Evolutionary conservation across 345 rosid genomes (phyloP).

Genomic region (Brassica incana): DNA sequence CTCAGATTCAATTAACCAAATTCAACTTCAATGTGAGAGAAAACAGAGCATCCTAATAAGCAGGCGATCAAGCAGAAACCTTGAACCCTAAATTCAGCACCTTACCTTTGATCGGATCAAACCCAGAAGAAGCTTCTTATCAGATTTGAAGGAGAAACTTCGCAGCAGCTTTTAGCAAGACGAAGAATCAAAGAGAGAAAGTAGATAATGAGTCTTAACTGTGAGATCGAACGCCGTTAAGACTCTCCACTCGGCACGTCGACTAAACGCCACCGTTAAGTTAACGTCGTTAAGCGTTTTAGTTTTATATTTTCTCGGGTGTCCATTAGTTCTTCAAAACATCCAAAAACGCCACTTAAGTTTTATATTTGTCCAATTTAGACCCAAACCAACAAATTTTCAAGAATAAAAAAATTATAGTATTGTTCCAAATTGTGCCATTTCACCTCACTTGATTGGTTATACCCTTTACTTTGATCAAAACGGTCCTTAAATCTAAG

Average conservation of each 20-base stretch:
- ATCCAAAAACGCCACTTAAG: neutral
- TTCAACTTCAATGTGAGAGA: conserved; percentile 54
- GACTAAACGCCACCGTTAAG: conserved; percentile 13
- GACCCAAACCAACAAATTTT: conserved; percentile 14
- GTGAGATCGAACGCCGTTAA: conserved; percentile 28
- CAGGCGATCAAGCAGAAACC: neutral
- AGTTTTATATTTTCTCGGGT: neutral
- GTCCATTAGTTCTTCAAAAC: neutral
- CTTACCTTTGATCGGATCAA: conserved; percentile 15
- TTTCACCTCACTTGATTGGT: conserved; percentile 53
- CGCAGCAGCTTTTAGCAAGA: neutral
- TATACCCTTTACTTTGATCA: conserved; percentile 50
- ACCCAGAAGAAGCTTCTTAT: neutral
- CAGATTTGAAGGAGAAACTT: neutral
- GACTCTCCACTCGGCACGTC: neutral
- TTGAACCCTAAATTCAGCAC: neutral
- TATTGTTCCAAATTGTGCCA: conserved; percentile 35
- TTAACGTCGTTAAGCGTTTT: conserved; percentile 27
- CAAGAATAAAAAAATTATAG: neutral
- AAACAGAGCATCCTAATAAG: conserved; percentile 44
- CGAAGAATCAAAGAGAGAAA: neutral
- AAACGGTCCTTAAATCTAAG: conserved; percentile 61
- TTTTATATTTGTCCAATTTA: neutral
- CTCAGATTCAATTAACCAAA: no score
- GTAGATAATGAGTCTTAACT: neutral